Evolutionary conservation across 2,329 filamentous ascomycete genomes (phyloP), one percentile per base, ranked within the genome.

Genomic region (Ceratocystiopsis minuta): DNA sequence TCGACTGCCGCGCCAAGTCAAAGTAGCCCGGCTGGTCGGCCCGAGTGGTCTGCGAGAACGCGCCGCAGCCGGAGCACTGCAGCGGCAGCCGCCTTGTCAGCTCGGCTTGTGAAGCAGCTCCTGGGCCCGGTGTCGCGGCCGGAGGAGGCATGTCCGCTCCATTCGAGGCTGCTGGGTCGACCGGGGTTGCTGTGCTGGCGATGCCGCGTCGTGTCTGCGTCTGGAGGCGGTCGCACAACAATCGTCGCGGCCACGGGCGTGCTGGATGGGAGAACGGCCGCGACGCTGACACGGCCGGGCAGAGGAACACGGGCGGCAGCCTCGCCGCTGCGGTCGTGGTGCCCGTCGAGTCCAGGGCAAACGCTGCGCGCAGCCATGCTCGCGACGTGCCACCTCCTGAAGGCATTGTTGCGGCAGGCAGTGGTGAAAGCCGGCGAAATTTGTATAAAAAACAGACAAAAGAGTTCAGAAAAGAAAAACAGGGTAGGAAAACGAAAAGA

Each of bases 51-150:
- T 81, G 77, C 37, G 72, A 64, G 49, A 78, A 64, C 14, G 76
- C 75, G 37, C 77, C 77, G 53, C 77, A 81, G 33, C 77, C 77
- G 13, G 65, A 64, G 50, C 77, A 81, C 48, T 69, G 71, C 12
- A 64, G 51, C 0, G 77, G 75, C 2, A 80, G 58, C 16, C 49
- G 36, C 9, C 36, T 16, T 14, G 16, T 14, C 11, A 31, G n/a
- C 28, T 20, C 36, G 49, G 43, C 28, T 20, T 37, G 37, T 37
- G 24, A 15, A n/a, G 14, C 16, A 11, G 11, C 31, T 18, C 5
- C 24, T 6, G 24, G 24, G 24, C 24, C 24, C n/a, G n/a, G n/a
- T n/a, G n/a, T n/a, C n/a, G n/a, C n/a, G 24, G 24, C 11, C 24
- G 9, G 7, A 6, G 11, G 24, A 28, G 24, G 24, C 24, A 28